Evolutionary conservation across 2,329 filamentous ascomycete species (phyloP), one percentile per base, ranked within the genome.

Genomic region (Fusarium sp.): DNA sequence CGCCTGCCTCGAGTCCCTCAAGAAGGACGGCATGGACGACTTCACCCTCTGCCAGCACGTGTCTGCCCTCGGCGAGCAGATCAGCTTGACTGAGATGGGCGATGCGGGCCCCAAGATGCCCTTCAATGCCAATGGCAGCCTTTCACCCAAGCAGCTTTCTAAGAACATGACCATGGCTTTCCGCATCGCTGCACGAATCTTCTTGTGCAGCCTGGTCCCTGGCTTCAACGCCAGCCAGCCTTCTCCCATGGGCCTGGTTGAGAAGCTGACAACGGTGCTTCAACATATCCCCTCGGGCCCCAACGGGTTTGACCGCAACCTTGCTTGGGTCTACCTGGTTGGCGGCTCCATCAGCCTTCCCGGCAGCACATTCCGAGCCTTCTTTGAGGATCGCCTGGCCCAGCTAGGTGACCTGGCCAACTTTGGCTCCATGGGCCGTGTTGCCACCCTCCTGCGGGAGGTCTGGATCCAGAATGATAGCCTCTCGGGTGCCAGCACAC

Each of bases 131-230:
- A 92, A 91, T 64, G 94, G 94, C 62, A 90, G 90, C 48, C 88
- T 98, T 72, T 91, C 91, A 60, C 92, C 95, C 4, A 93, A 92
- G 77, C 92, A 97, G 81, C 88, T 98, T 70, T 92, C 91, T 78
- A 91, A 89, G 80, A 97, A 97, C 85, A 94, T 98, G 81, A 97
- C 94, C 0, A 88, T 91, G 41, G 90, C 97, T 44, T 99, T 97
- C 89, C 93, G 95, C 75, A 85, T 97, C 57, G 95, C 95, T 3
- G 95, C 95, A 4, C 92, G 95, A 77, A 94, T 99, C 82, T 98
- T 98, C 82, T 90, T 98, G n/a, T 97, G 94, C 89, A 95, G 93
- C 77, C 87, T 99, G 37, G 93, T 98, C 0, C 95, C 95, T 1
- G 94, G 94, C 60, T 96, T 95, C 82, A 90, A 91, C 74, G 92